Percentiles rank a stretch among this genome's conserved stretches.
Evolutionary conservation across 129 eudicot species (phyloP).

Genomic region (Helianthus tuberosus): DNA sequence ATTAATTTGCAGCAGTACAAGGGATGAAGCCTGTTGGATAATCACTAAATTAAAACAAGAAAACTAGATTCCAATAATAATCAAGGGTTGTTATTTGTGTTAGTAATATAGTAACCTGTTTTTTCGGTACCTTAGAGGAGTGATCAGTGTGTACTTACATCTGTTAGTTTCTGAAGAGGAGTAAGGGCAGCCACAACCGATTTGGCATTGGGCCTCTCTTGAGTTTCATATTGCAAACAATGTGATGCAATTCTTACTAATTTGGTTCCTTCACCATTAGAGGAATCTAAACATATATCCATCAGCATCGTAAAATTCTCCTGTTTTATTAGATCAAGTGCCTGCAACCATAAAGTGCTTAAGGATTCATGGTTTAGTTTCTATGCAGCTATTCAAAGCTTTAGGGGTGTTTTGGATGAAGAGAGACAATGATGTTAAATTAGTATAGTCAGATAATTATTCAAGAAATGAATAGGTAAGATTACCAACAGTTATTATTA

Average conservation of each 20-base stretch:
- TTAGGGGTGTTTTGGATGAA: not conserved
- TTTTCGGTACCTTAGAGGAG: not conserved
- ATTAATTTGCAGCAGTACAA: too few species aligned
- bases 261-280: conserved; percentile 90
- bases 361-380: not conserved
- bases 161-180: conserved; percentile 81
- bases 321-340: conserved; percentile 87
- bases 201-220: conserved; percentile 87
- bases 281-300: conserved; percentile 86
- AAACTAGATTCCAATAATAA: too few species aligned
- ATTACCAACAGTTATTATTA: too few species aligned
- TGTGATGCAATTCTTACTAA: conserved; percentile 83
- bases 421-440: too few species aligned
- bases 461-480: too few species aligned
- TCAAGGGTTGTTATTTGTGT: not conserved
- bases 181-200: conserved; percentile 72
- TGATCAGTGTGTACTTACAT: conserved; percentile 45
- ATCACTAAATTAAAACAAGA: too few species aligned
- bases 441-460: too few species aligned
- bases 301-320: conserved; percentile 82
- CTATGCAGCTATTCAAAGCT: not conserved
- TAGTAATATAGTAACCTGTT: not conserved
- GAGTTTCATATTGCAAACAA: conserved; percentile 90
- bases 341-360: conserved; percentile 43
- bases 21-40: too few species aligned